phyloP scores from a whole-genome alignment of 768 basidiomycete species.

The Russula abietina region DNA sequence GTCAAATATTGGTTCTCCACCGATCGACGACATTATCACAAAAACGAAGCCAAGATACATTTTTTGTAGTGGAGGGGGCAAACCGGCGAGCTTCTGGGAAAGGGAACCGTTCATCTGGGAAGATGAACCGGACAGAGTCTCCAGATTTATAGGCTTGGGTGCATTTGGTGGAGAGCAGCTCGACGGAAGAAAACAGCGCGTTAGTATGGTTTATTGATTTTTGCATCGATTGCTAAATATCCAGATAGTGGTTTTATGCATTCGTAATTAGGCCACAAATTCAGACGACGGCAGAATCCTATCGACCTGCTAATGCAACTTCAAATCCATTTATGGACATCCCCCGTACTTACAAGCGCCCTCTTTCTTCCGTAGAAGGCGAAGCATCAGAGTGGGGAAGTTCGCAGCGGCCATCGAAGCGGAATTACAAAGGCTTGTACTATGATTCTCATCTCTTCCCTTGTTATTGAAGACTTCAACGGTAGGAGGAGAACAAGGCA shows the following conservation, averaged over 20 bases:
- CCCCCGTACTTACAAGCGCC: constrained; percentile 46
- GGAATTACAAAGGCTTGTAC: constrained; percentile 47
- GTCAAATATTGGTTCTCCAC: constrained; percentile 41
- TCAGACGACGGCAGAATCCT: constrained; percentile 32
- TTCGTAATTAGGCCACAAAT: constrained; percentile 70
- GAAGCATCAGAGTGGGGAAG: constrained; percentile 70
- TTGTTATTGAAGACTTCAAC: neutral
- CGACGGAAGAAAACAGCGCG: constrained; percentile 74
- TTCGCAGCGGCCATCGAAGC: constrained; percentile 51
- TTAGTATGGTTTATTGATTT: constrained; percentile 35
- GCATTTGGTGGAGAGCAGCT: constrained; percentile 67
- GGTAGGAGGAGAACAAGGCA: constrained; percentile 40
- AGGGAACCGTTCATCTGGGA: constrained; percentile 88
- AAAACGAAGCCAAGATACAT: constrained; percentile 82
- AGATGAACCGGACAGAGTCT: constrained; percentile 57
- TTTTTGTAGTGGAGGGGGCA: constrained; percentile 61
- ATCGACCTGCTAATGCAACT: constrained; percentile 57
- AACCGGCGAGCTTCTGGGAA: constrained; percentile 86
- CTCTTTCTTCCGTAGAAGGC: constrained; percentile 40
- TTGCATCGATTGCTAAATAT: constrained; percentile 11
- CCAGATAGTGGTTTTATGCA: constrained; percentile 89
- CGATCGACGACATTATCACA: constrained; percentile 59
- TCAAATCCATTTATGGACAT: constrained; percentile 60
- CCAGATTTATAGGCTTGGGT: constrained; percentile 82
- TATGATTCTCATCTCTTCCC: neutral